A percentile compares a stretch with the other conserved stretches of the same genome.
These are phyloP conservation scores for Luffa acutangula DNA, from an alignment of 306 rosid species.

Conservation along the genomic window DNA sequence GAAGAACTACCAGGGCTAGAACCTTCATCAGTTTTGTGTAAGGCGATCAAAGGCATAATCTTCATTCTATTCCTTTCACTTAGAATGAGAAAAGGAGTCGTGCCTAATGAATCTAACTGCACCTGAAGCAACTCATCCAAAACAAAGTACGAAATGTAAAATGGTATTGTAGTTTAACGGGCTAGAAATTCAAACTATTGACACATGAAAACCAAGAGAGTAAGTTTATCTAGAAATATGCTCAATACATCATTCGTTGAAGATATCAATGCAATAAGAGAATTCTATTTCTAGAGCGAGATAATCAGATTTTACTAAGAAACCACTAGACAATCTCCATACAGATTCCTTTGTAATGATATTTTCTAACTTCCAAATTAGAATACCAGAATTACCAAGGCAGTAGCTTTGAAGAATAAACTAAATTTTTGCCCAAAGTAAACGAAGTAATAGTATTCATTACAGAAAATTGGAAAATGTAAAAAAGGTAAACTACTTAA, in stretches of 20 bases:
- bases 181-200: background rate
- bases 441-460: background rate
- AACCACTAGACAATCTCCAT: background rate
- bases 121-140: conserved; percentile 30
- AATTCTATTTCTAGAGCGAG: background rate
- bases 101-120: conserved; percentile 23
- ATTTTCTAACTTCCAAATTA: background rate
- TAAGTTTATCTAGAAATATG: background rate
- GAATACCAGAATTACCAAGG: background rate
- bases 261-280: background rate
- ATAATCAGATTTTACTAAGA: background rate
- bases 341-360: background rate
- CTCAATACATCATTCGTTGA: background rate
- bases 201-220: background rate
- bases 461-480: background rate
- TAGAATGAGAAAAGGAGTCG: conserved; percentile 56
- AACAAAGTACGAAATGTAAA: conserved; percentile 5
- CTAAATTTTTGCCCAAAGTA: background rate
- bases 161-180: background rate
- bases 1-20: conserved; percentile 28
- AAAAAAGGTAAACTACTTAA: background rate
- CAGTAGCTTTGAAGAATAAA: background rate
- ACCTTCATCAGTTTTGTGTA: conserved; percentile 33
- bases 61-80: conserved; percentile 35
- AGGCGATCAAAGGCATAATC: conserved; percentile 38